Evolutionary conservation across 202 grass and related monocot genomes (phyloP).

Genomic region (Saccharum hybrid): DNA sequence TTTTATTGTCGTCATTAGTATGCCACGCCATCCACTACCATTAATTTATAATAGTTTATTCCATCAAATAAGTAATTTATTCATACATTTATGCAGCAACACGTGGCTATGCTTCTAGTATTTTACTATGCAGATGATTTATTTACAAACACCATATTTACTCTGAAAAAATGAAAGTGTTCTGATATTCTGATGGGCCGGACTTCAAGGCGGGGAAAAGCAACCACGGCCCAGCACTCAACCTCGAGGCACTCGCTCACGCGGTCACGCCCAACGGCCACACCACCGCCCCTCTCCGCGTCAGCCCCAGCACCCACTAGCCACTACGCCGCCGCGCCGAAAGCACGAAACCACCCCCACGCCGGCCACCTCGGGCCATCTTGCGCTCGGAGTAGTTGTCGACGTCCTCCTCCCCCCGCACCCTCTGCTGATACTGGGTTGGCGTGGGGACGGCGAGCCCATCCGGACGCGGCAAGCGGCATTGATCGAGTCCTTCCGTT

Average conservation of each 20-base stretch:
- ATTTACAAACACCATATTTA: too few species aligned
- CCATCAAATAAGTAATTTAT: too few species aligned
- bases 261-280: slow-evolving; percentile 14
- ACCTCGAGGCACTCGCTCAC: slow-evolving; percentile 4
- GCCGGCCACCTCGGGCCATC: neutral
- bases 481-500: neutral
- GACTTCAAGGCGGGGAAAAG: neutral
- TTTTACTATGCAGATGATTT: too few species aligned
- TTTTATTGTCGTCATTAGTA: too few species aligned
- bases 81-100: too few species aligned
- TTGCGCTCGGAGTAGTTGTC: neutral
- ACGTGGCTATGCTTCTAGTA: too few species aligned
- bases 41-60: too few species aligned
- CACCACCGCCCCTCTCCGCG: neutral
- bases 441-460: slow-evolving; percentile 1
- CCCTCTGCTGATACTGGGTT: neutral
- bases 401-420: neutral
- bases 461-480: neutral
- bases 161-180: neutral
- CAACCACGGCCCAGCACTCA: neutral
- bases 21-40: too few species aligned
- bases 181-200: neutral
- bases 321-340: slow-evolving; percentile 29
- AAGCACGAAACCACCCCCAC: neutral
- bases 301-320: neutral